Base-by-base conservation (phyloP, 2,329 filamentous ascomycete genomes). In the Epichloe scottii region DNA sequence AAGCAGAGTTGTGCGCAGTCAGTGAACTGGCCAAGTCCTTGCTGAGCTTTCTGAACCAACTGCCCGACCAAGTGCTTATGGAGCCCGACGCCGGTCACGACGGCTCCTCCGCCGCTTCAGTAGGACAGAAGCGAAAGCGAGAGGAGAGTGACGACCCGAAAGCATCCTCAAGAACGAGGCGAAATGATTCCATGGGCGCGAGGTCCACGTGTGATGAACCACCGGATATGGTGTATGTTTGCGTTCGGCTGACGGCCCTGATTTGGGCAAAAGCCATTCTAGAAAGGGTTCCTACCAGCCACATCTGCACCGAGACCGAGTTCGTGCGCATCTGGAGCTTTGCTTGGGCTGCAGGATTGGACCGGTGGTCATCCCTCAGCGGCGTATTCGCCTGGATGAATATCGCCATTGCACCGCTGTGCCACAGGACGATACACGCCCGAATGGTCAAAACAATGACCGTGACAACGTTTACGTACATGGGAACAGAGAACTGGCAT, bases 321-420 rank as follows among this genome's bases (percentile, higher is more conserved):
- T 70, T 75, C 51, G 51, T 64, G 10, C 57, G 59, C 42, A 66
- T 78, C 5, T 79, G 75, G 75, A 63, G 62, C 14, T 67, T 67
- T 3, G 63, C 70, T 11, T 77, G 75, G 74, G 64, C 68, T 17
- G 68, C 74, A 4, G 68, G 71, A 2, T 62, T 76, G 35, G 60
- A 68, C 3, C 66, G 63, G 5, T 76, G 74, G 74, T 71, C 71
- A 52, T 59, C 64, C 2, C 63, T 73, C 23, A 62, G 75, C 14
- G 75, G 75, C 34, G 68, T 79, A 14, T 73, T 74, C 50, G 62
- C 68, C 47, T 78, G 74, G 75, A 61, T 74, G 23, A 62, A 72
- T 54, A 54, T 76, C 45, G 65, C 68, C 8, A 60, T 76, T 10
- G 63, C 68, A 15, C 66, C 71, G 8, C 63, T 66, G 37, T 68